Conservation (phyloP, 108 stramenopile species). For the Heterococcus sp. region DNA sequence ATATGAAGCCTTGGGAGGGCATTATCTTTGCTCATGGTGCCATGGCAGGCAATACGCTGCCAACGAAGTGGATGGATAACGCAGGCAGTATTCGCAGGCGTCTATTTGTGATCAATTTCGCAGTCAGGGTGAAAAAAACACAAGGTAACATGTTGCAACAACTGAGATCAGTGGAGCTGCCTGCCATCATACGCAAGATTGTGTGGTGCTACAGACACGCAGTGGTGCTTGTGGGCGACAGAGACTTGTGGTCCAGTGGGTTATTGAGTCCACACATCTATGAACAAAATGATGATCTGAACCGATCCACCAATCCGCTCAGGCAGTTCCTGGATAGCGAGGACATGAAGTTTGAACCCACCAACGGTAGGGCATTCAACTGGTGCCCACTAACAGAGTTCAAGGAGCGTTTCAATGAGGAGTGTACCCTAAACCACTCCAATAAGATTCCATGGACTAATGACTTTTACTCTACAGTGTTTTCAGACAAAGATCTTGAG, state of each 20-base stretch:
- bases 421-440: neutral
- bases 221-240: neutral
- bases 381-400: neutral
- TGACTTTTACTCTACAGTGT: slow-evolving; percentile 6
- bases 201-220: neutral
- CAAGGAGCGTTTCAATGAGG: neutral
- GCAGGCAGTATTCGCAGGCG: neutral
- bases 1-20: neutral
- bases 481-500: neutral
- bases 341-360: slow-evolving; percentile 4
- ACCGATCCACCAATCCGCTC: slow-evolving; percentile 5
- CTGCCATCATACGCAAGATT: slow-evolving; percentile 4
- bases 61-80: slow-evolving; percentile 5
- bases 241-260: neutral
- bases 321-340: neutral
- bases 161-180: neutral
- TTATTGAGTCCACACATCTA: neutral
- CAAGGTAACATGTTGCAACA: neutral
- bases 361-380: neutral
- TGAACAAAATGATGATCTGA: neutral
- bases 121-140: neutral
- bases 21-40: neutral
- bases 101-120: neutral
- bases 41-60: slow-evolving; percentile 4
- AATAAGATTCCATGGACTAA: neutral